Conservation (phyloP, 192 early-diverging fungal genomes). For the Chytriomyces confervae region DNA sequence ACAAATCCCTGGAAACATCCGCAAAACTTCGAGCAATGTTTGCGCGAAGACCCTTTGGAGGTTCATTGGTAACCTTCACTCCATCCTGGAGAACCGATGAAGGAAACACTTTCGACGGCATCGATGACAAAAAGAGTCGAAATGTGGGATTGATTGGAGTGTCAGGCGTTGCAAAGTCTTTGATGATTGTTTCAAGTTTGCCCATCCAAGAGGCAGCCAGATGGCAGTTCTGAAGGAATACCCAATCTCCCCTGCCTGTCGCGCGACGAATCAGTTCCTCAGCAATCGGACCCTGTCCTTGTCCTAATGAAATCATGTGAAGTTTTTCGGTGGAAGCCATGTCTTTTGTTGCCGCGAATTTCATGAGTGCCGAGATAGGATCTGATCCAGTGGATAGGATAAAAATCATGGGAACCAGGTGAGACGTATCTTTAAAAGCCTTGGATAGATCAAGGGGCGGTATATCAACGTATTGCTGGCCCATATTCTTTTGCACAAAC, state of each 20-base stretch:
- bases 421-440: conserved; percentile 62
- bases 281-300: conserved; percentile 67
- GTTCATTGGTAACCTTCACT: conserved; percentile 70
- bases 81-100: conserved; percentile 66
- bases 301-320: conserved; percentile 68
- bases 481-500: conserved; percentile 61
- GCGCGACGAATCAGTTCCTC: conserved; percentile 61
- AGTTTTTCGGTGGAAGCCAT: conserved; percentile 60
- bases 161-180: conserved; percentile 55
- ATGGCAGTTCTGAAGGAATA: conserved; percentile 70
- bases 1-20: conserved; percentile 60
- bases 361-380: conserved; percentile 59
- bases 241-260: conserved; percentile 59
- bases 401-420: conserved; percentile 61
- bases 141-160: conserved; percentile 60
- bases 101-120: conserved; percentile 70
- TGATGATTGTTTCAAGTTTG: conserved; percentile 58
- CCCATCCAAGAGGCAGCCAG: conserved; percentile 69
- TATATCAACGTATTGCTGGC: conserved; percentile 61
- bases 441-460: conserved; percentile 61
- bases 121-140: conserved; percentile 64
- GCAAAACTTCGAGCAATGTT: conserved; percentile 68
- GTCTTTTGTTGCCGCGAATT: conserved; percentile 59
- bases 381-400: conserved; percentile 70
- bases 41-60: conserved; percentile 64